A percentile compares a stretch with the other conserved stretches of the same genome.
Conservation (phyloP, 1,139 yeast genomes). For the Candida tropicalis region DNA sequence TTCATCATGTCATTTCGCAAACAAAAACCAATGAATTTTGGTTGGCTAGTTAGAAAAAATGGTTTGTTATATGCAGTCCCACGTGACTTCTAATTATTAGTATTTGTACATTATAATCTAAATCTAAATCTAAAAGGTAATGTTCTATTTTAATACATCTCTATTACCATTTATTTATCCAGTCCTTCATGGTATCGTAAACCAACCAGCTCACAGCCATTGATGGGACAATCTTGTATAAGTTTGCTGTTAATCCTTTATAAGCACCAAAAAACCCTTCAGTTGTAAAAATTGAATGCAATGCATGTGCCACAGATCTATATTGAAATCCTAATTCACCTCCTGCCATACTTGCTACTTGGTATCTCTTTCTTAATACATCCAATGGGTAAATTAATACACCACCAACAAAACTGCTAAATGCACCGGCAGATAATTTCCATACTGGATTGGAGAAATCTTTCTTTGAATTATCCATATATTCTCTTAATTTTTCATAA, state of each 20-base stretch:
- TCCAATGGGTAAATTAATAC: slow-evolving; percentile 90
- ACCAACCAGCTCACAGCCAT: slow-evolving; percentile 96
- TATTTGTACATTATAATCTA: background rate
- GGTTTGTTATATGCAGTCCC: slow-evolving; percentile 11
- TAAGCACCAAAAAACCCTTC: slow-evolving; percentile 87
- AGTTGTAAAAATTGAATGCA: slow-evolving; percentile 60
- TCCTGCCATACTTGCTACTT: slow-evolving; percentile 83
- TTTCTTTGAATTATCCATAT: slow-evolving; percentile 37
- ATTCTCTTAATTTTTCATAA: slow-evolving; percentile 78
- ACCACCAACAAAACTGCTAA: slow-evolving; percentile 71
- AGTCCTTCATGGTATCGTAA: slow-evolving; percentile 66
- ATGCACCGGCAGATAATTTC: slow-evolving; percentile 79
- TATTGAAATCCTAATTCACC: slow-evolving; percentile 82
- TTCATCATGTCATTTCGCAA: slow-evolving; percentile 5
- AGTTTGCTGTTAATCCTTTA: slow-evolving; percentile 85
- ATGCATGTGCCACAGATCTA: slow-evolving; percentile 69
- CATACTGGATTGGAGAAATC: slow-evolving; percentile 50
- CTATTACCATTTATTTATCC: slow-evolving; percentile 34
- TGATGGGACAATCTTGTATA: slow-evolving; percentile 88
- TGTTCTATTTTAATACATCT: too few relatives aligned
- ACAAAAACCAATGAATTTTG: slow-evolving; percentile 15
- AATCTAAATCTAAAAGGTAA: slow-evolving; percentile 20
- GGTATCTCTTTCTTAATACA: slow-evolving; percentile 83
- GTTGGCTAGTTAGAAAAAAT: slow-evolving; percentile 17
- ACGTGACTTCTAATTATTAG: too few relatives aligned